Conservation (phyloP, 345 rosid genomes). For the Hevea brasiliensis region DNA sequence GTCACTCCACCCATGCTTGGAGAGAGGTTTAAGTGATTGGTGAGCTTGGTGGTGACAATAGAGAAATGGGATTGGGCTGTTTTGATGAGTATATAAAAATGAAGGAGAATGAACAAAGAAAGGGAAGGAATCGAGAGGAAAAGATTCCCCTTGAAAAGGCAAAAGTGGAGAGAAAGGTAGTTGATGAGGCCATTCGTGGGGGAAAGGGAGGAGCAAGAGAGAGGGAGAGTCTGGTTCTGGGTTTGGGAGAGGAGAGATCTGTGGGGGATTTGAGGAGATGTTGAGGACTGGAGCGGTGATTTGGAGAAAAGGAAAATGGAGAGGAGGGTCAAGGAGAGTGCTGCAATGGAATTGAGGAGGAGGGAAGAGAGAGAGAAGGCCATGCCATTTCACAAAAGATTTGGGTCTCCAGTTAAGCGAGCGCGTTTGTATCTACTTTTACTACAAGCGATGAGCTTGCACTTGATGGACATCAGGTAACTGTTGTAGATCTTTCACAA, state of each 20-base stretch:
- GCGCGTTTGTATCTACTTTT: too few species aligned
- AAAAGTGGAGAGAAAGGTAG: constrained; percentile 67
- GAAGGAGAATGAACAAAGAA: constrained; percentile 61
- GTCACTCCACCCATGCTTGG: constrained; percentile 96
- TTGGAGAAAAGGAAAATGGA: constrained; percentile 46
- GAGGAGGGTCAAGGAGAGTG: constrained; percentile 47
- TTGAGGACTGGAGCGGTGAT: constrained; percentile 15
- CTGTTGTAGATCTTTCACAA: too few species aligned
- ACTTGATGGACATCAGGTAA: too few species aligned
- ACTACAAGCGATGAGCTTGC: too few species aligned
- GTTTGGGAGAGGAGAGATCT: constrained; percentile 47
- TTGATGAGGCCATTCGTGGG: constrained; percentile 51
- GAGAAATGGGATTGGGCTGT: constrained; percentile 97
- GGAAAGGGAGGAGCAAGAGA: constrained; percentile 37
- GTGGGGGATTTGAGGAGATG: constrained; percentile 32
- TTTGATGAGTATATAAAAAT: constrained; percentile 84
- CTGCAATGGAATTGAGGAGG: constrained; percentile 32
- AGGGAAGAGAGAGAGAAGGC: constrained; percentile 40
- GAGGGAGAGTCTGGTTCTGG: neutral
- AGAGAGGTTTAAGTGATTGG: constrained; percentile 63
- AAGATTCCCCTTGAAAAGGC: constrained; percentile 46
- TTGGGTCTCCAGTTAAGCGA: too few species aligned
- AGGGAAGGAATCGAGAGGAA: constrained; percentile 57
- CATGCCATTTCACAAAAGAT: constrained; percentile 48
- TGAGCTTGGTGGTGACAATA: constrained; percentile 79